Conservation (phyloP, 1,284 basidiomycete species). For the Coniferiporia weirii region DNA sequence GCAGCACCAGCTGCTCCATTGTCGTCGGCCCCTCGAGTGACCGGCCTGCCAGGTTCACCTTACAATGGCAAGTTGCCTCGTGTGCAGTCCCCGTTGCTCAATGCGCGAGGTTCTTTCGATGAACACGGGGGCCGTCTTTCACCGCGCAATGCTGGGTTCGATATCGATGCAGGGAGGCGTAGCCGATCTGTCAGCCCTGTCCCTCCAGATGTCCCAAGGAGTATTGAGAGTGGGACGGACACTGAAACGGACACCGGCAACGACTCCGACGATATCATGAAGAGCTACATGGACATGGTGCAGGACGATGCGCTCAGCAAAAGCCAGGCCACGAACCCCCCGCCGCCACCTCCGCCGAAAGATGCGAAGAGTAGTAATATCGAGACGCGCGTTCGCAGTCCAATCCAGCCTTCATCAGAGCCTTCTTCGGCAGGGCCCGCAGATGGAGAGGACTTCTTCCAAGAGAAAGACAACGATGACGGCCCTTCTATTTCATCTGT, state of each 20-base stretch:
- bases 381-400: conserved; percentile 17
- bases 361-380: conserved; percentile 23
- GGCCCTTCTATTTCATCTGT: conserved; percentile 40
- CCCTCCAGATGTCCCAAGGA: conserved; percentile 54
- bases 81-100: not conserved
- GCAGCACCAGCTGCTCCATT: not conserved
- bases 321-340: conserved; percentile 30
- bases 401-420: conserved; percentile 20
- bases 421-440: conserved; percentile 20
- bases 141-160: conserved; percentile 10
- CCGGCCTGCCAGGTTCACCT: conserved; percentile 11
- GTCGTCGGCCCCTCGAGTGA: not conserved
- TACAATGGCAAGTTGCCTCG: conserved; percentile 10
- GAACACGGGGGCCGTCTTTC: conserved; percentile 14
- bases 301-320: conserved; percentile 18
- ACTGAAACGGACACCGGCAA: conserved; percentile 52
- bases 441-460: conserved; percentile 25
- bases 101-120: conserved; percentile 14
- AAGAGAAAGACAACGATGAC: conserved; percentile 25
- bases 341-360: conserved; percentile 47
- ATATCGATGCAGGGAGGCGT: conserved; percentile 2
- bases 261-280: conserved; percentile 20
- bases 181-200: conserved; percentile 18
- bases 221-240: conserved; percentile 70
- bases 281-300: conserved; percentile 23